A percentile compares a stretch with the other conserved stretches of the same genome.
Evolutionary conservation across 257 asterid genomes (phyloP).

Genomic region (Nicotiana otophora): DNA sequence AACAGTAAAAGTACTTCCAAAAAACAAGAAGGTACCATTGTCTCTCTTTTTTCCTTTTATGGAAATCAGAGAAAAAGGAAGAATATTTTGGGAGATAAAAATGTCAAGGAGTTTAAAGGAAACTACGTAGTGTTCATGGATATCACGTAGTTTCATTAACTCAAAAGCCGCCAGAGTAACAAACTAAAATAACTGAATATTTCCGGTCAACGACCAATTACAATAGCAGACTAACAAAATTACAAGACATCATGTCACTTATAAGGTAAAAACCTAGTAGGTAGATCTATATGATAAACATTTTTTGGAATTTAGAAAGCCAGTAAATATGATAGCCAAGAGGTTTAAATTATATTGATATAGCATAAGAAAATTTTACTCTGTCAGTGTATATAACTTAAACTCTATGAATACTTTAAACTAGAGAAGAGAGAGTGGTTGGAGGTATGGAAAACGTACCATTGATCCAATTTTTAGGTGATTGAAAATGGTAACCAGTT

Average conservation of each 20-base stretch:
- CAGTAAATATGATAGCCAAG: background rate
- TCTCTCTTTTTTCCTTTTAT: too few relatives aligned
- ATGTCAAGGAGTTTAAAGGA: background rate
- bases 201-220: background rate
- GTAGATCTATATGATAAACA: too few relatives aligned
- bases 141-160: background rate
- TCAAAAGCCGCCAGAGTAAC: background rate
- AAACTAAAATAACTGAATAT: background rate
- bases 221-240: background rate
- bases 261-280: too few relatives aligned
- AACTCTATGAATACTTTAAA: too few relatives aligned
- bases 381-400: background rate
- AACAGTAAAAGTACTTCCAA: background rate
- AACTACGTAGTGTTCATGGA: background rate
- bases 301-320: too few relatives aligned
- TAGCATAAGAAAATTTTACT: background rate
- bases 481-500: conserved; percentile 39
- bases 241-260: too few relatives aligned
- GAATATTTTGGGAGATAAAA: background rate
- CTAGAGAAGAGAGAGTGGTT: too few relatives aligned
- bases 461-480: conserved; percentile 33
- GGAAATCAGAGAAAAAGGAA: background rate
- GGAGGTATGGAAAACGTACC: conserved; percentile 13
- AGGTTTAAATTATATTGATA: background rate
- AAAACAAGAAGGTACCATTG: background rate